Evolutionary conservation across 345 rosid genomes (phyloP).

Genomic region (Murraya paniculata): DNA sequence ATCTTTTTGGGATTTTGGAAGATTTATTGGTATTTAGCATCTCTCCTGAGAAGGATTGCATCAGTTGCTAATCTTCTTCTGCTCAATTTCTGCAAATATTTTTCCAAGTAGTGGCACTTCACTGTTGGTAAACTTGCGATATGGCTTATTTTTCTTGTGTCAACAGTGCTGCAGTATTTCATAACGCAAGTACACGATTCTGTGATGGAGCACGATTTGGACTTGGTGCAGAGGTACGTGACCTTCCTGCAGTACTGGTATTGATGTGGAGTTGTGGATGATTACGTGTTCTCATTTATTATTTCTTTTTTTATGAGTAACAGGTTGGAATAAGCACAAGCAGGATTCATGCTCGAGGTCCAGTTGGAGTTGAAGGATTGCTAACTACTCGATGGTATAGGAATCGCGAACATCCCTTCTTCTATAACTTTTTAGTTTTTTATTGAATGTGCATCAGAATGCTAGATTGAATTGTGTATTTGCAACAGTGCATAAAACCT

Average conservation of each 20-base stretch:
- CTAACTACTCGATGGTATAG: conserved; percentile 88
- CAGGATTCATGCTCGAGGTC: conserved; percentile 99
- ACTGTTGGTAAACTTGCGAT: background rate
- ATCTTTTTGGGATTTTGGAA: background rate
- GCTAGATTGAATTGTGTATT: background rate
- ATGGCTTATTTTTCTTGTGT: background rate
- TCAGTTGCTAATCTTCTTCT: background rate
- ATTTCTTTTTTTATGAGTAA: conserved; percentile 11
- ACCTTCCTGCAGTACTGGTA: background rate
- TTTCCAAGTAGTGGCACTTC: background rate
- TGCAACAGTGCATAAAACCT: background rate
- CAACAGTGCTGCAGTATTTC: conserved; percentile 95
- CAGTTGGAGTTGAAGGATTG: conserved; percentile 97
- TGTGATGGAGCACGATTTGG: conserved; percentile 97
- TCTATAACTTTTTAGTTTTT: background rate
- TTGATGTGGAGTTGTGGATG: background rate
- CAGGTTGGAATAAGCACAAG: conserved; percentile 99
- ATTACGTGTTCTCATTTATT: background rate
- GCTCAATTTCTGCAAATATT: background rate
- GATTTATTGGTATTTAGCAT: background rate
- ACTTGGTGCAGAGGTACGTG: conserved; percentile 95
- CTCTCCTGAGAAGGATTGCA: background rate
- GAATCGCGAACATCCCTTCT: background rate
- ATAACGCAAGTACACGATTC: conserved; percentile 95
- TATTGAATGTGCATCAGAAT: background rate